Conservation (phyloP, 768 basidiomycete species). For the Lactarius tabidus region DNA sequence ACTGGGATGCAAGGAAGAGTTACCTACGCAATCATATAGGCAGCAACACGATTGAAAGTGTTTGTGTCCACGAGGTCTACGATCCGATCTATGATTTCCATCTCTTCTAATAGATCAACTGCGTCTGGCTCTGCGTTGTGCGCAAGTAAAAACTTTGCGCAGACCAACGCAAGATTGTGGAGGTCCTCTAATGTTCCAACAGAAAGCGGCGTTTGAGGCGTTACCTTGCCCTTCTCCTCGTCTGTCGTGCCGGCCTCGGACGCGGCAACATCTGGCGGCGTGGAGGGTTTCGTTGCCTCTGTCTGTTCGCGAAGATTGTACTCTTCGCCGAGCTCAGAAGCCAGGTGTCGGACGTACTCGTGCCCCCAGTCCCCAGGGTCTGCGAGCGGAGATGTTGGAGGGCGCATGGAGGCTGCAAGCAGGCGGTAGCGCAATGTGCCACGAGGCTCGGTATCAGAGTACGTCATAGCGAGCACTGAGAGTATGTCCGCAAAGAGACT, state of each 20-base stretch:
- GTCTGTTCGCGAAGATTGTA: constrained; percentile 68
- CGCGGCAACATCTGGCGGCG: constrained; percentile 18
- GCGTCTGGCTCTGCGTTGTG: constrained; percentile 99
- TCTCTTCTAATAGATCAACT: constrained; percentile 89
- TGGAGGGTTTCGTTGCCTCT: constrained; percentile 32
- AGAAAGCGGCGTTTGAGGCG: constrained; percentile 32
- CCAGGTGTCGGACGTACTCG: constrained; percentile 96
- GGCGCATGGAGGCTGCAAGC: constrained; percentile 66
- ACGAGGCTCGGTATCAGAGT: constrained; percentile 94
- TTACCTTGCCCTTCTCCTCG: constrained; percentile 30
- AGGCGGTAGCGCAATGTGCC: constrained; percentile 94
- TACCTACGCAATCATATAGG: constrained; percentile 90
- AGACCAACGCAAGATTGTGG: constrained; percentile 69
- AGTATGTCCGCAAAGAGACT: constrained; percentile 95
- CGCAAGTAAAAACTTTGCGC: constrained; percentile 81
- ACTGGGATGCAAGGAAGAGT: constrained; percentile 3
- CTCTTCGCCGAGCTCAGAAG: constrained; percentile 94
- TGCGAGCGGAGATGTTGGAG: constrained; percentile 60
- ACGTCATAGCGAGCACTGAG: constrained; percentile 98
- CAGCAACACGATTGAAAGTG: constrained; percentile 84
- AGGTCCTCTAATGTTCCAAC: constrained; percentile 72
- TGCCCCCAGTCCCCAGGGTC: constrained; percentile 99
- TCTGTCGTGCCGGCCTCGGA: constrained; percentile 30
- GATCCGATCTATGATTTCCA: constrained; percentile 84
- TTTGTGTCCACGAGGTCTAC: constrained; percentile 78